A percentile compares a stretch with the other conserved stretches of the same genome.
Evolutionary conservation across 2,329 filamentous ascomycete genomes (phyloP).

Genomic region (Pestalotiopsis sp.): DNA sequence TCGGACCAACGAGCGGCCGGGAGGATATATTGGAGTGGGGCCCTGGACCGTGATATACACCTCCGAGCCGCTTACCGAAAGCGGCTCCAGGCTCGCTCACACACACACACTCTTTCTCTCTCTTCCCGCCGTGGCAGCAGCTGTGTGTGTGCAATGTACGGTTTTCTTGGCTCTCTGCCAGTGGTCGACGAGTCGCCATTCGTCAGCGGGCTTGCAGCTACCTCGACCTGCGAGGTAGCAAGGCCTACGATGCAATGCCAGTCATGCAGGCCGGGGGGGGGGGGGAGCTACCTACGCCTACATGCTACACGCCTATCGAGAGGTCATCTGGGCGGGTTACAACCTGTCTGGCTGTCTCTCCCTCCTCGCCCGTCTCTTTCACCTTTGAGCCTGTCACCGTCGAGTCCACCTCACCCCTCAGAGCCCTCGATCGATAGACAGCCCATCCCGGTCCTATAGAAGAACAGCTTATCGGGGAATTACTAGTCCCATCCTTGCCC

Average conservation of each 20-base stretch:
- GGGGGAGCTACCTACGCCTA: neutral
- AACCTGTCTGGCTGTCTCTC: too few relatives aligned
- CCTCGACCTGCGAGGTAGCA: neutral
- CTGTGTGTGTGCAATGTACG: neutral
- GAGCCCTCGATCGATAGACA: neutral
- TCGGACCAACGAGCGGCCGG: neutral
- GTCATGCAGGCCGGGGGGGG: neutral
- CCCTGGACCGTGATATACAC: neutral
- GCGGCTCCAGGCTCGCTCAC: neutral
- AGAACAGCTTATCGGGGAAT: neutral
- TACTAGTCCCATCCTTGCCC: neutral
- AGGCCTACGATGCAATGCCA: neutral
- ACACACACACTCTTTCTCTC: neutral
- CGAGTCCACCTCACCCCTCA: neutral
- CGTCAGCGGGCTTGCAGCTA: neutral
- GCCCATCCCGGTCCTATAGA: neutral
- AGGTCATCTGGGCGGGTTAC: neutral
- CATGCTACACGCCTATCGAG: neutral
- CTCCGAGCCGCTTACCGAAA: conserved; percentile 11
- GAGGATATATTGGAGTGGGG: neutral
- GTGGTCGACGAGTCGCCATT: neutral
- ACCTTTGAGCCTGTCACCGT: neutral
- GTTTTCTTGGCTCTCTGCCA: neutral
- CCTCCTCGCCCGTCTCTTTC: neutral
- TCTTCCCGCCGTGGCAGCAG: neutral